Evolutionary conservation across 225 moss, liverwort and hornwort species (phyloP).

Genomic region (Pseudisothecium myosuroides): DNA sequence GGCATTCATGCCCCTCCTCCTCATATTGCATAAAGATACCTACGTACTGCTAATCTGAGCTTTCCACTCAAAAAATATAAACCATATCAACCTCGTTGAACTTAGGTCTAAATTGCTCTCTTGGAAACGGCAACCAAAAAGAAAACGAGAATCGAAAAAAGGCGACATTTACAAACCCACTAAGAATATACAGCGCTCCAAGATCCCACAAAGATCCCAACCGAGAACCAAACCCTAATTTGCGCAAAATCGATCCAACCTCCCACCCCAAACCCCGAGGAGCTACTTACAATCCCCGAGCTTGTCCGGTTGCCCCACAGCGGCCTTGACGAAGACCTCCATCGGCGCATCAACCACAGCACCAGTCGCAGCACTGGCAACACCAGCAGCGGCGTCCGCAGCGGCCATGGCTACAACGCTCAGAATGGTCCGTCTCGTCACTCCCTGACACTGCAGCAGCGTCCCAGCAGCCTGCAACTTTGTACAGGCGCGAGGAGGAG

Average conservation of each 20-base stretch:
- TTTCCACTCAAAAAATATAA: neutral
- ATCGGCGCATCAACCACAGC: neutral
- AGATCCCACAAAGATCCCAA: neutral
- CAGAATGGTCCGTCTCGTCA: neutral
- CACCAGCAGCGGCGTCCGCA: neutral
- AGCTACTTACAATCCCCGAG: slow-evolving; percentile 79
- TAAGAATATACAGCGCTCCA: neutral
- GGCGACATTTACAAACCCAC: neutral
- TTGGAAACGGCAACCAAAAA: neutral
- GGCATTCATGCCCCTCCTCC: neutral
- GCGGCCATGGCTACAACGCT: slow-evolving; percentile 29
- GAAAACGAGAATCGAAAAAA: neutral
- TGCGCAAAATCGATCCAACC: neutral
- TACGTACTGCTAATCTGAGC: neutral
- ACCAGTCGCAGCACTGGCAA: neutral
- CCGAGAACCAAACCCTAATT: neutral
- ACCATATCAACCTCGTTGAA: neutral
- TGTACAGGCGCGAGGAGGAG: neutral
- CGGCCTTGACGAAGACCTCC: slow-evolving; percentile 90
- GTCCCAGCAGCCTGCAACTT: neutral
- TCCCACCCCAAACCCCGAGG: neutral
- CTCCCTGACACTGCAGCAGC: neutral
- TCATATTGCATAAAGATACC: neutral
- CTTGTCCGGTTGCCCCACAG: slow-evolving; percentile 68
- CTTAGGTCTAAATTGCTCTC: neutral